Evolutionary conservation across 768 basidiomycete genomes (phyloP).

Genomic region (Collybia mongolica): DNA sequence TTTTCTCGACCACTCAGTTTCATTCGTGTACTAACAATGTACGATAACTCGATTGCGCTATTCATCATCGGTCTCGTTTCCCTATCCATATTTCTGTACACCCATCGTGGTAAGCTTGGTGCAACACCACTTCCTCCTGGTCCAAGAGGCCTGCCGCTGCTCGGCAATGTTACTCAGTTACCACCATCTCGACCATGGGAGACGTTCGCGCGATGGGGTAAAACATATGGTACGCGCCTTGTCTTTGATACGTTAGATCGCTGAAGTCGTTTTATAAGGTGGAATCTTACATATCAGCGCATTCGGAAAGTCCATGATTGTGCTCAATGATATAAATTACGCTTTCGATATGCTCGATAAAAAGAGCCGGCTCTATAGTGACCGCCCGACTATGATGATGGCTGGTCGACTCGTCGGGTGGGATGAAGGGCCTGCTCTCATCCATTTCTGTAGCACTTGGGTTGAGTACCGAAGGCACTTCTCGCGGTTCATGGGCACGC

Average conservation of each 20-base stretch:
- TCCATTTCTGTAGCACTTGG: slow-evolving; percentile 15
- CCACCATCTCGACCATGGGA: not conserved
- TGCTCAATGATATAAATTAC: slow-evolving; percentile 23
- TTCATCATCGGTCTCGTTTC: no score
- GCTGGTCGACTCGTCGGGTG: slow-evolving; percentile 18
- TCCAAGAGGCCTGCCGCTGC: not conserved
- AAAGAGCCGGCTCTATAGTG: slow-evolving; percentile 18
- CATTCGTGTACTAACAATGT: no score
- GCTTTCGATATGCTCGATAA: slow-evolving; percentile 26
- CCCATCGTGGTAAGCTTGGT: no score
- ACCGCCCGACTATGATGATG: slow-evolving; percentile 30
- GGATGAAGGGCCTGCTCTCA: slow-evolving; percentile 14
- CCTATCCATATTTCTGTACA: no score
- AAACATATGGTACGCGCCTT: not conserved
- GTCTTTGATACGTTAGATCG: not conserved
- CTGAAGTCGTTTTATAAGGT: slow-evolving; percentile 15
- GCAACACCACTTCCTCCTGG: no score
- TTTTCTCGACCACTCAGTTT: no score
- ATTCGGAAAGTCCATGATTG: slow-evolving; percentile 23
- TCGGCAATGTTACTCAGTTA: not conserved
- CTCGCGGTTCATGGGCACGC: slow-evolving; percentile 18
- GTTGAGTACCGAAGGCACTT: slow-evolving; percentile 17
- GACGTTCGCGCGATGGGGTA: not conserved
- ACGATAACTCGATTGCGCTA: no score
- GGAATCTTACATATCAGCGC: slow-evolving; percentile 29